phyloP scores from a whole-genome alignment of 805 yeast genomes.

The Candida corydali region DNA sequence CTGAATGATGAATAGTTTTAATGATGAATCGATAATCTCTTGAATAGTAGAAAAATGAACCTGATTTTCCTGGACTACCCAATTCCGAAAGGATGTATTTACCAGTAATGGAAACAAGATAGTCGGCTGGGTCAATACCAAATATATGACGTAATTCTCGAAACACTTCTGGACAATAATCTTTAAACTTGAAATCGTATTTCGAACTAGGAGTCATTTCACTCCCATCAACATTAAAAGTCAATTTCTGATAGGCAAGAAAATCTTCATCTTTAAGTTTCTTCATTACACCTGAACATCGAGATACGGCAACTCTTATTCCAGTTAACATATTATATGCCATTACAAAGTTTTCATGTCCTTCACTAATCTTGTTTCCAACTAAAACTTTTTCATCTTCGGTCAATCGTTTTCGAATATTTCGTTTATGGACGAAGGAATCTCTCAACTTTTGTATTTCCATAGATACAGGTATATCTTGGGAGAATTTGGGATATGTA shows the following conservation, averaged over 20 bases:
- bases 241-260: conserved; percentile 65
- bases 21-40: conserved; percentile 91
- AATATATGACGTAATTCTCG: conserved; percentile 75
- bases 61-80: conserved; percentile 96
- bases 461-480: conserved; percentile 15
- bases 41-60: conserved; percentile 93
- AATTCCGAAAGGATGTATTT: conserved; percentile 87
- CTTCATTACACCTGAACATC: conserved; percentile 82
- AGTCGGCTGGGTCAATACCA: conserved; percentile 94
- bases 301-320: conserved; percentile 88
- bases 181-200: conserved; percentile 95
- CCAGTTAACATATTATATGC: conserved; percentile 98
- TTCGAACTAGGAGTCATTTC: conserved; percentile 90
- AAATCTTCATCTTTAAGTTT: conserved; percentile 72
- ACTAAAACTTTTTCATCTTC: conserved; percentile 60
- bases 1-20: conserved; percentile 91
- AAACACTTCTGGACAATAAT: conserved; percentile 92
- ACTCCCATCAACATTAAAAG: conserved; percentile 83
- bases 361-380: conserved; percentile 84
- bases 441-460: conserved; percentile 52
- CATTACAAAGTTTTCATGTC: conserved; percentile 87
- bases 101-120: conserved; percentile 85
- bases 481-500: conserved; percentile 14
- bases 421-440: conserved; percentile 42
- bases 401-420: conserved; percentile 28